Base-by-base conservation (phyloP, 495 filamentous ascomycete species). In the Cairneyella variabilis region DNA sequence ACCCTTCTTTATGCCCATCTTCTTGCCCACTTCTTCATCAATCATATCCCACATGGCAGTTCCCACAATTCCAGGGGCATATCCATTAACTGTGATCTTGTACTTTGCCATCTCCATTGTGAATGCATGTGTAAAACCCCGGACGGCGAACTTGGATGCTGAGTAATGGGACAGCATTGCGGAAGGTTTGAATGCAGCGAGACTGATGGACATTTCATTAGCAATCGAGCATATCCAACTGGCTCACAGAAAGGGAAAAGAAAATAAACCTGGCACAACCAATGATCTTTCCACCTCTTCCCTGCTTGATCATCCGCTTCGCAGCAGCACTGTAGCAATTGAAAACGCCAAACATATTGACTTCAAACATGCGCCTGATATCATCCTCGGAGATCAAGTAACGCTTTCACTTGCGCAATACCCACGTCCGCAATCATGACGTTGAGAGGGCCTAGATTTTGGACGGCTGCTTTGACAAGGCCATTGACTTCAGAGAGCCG, bases 371-470 rank as follows among this genome's bases (percentile, higher is more conserved):
- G 20, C 64, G 64, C 17, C 64, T 40, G 18, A 81, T 66, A 56
- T 83, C 74, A 11, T 70, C 64, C 36, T 77, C 70, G 0, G 71
- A 83, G 46, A 20, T 82, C 76, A 3, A 83, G 65, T 3, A 80
- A 53, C 0, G 67, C 53, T 58, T 76, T 74, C 14, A 78, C 79
- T 61, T 78, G 73, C 9, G 73, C 72, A 39, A 83, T 82, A n/a
- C 80, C 81, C 0, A 79, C 81, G 58, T 84, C 83, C 39, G 80
- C 80, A 34, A 84, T 63, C 78, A 83, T 83, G 18, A 76, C 77
- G 43, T 72, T 73, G 20, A 86, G 62, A 1, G 76, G 73, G 8
- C 82, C 83, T 0, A 85, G 66, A 20, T 62, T 54, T 1, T 63
- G 45, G 2, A 79, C 73, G 3, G 74, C 72, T 1, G 60, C 65